These are phyloP conservation scores for Tephrocybe sp. DNA, from an alignment of 768 basidiomycete genomes.

Conservation along the genomic window DNA sequence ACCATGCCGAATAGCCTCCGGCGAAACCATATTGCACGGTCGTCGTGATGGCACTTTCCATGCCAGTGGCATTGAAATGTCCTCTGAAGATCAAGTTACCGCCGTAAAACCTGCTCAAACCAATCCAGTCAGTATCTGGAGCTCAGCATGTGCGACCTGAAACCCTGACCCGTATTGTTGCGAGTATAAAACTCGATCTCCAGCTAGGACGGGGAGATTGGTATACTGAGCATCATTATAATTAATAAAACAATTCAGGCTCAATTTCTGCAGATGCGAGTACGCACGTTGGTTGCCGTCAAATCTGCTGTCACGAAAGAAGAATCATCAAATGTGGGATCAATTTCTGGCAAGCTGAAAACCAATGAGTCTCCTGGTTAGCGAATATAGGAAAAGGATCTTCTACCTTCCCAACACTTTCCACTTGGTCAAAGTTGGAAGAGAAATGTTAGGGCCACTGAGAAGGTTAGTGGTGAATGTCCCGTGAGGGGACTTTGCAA, in stretches of 20 bases:
- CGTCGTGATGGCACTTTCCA: slow-evolving; percentile 44
- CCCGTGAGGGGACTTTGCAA: slow-evolving; percentile 27
- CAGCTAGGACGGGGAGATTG: slow-evolving; percentile 45
- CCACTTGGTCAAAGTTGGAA: slow-evolving; percentile 44
- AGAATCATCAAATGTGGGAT: slow-evolving; percentile 47
- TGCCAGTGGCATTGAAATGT: slow-evolving; percentile 49
- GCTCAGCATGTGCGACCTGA: not conserved
- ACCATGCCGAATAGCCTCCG: slow-evolving; percentile 52
- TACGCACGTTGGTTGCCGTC: slow-evolving; percentile 46
- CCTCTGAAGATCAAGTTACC: slow-evolving; percentile 54
- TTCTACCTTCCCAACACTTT: slow-evolving; percentile 45
- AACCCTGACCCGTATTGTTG: slow-evolving; percentile 50
- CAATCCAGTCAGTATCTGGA: not conserved
- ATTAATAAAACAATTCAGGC: not conserved
- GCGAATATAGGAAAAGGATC: not conserved
- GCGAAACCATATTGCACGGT: slow-evolving; percentile 51
- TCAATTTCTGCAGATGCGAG: slow-evolving; percentile 7
- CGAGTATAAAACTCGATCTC: slow-evolving; percentile 45
- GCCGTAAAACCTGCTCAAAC: slow-evolving; percentile 44
- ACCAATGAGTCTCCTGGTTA: not conserved
- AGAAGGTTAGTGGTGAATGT: slow-evolving; percentile 28
- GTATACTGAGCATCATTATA: slow-evolving; percentile 50
- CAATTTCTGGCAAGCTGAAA: slow-evolving; percentile 49
- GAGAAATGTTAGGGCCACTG: slow-evolving; percentile 17
- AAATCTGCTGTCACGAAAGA: slow-evolving; percentile 41